phyloP scores from a whole-genome alignment of 2,329 filamentous ascomycete species.

The Paraconiothyrium sp. region DNA sequence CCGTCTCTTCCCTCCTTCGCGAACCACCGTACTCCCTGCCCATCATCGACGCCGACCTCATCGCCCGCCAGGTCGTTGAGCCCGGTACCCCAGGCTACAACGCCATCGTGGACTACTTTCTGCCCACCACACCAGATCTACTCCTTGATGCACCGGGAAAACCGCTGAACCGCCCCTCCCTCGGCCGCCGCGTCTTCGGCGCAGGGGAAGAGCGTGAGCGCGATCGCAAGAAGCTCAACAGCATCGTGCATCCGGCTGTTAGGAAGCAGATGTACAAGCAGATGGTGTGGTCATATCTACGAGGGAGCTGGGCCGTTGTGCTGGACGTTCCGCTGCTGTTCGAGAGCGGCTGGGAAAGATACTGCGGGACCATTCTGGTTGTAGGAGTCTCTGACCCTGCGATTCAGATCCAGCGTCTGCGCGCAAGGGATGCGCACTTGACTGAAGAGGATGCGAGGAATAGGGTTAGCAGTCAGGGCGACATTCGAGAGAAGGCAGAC shows the following conservation, averaged over 20 bases:
- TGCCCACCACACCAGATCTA: conserved; percentile 83
- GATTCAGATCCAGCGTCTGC: conserved; percentile 82
- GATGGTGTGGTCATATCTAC: conserved; percentile 76
- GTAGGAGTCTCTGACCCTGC: conserved; percentile 83
- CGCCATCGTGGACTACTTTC: conserved; percentile 84
- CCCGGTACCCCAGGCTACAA: conserved; percentile 86
- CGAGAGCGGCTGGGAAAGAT: conserved; percentile 83
- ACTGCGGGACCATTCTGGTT: conserved; percentile 87
- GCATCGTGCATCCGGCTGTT: conserved; percentile 93
- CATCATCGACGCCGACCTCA: conserved; percentile 90
- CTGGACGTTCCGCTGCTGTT: conserved; percentile 93
- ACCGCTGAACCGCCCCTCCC: conserved; percentile 83
- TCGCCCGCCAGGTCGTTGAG: conserved; percentile 93
- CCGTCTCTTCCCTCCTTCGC: conserved; percentile 84
- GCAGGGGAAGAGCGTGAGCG: conserved; percentile 72
- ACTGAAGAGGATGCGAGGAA: conserved; percentile 87
- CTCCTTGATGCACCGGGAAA: conserved; percentile 63
- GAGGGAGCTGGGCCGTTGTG: conserved; percentile 86
- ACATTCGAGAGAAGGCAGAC: conserved; percentile 83
- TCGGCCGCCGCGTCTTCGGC: conserved; percentile 89
- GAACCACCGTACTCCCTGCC: conserved; percentile 84
- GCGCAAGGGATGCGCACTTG: conserved; percentile 79
- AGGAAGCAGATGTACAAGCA: conserved; percentile 80
- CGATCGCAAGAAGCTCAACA: conserved; percentile 82
- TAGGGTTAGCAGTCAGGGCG: conserved; percentile 84